These are phyloP conservation scores for Lodderomyces jiufengensis DNA, from an alignment of 1,139 yeast genomes.

Conservation along the genomic window DNA sequence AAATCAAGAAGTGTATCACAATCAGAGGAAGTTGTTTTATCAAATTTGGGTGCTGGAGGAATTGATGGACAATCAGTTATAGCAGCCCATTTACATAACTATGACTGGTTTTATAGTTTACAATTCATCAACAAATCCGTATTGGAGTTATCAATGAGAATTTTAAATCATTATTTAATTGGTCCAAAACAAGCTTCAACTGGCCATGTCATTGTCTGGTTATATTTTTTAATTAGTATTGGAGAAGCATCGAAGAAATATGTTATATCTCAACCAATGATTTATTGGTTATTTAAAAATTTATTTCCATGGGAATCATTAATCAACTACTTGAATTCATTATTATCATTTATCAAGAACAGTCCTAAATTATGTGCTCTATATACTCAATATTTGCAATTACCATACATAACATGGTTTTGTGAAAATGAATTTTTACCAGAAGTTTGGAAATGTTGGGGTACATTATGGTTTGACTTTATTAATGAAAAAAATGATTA, in stretches of 20 bases:
- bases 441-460: constrained; percentile 85
- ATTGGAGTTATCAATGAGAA: constrained; percentile 61
- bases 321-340: constrained; percentile 56
- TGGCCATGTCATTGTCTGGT: constrained; percentile 69
- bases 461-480: constrained; percentile 73
- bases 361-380: constrained; percentile 24
- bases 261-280: constrained; percentile 47
- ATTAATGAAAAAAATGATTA: constrained; percentile 49
- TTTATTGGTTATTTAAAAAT: constrained; percentile 50
- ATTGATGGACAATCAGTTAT: constrained; percentile 31
- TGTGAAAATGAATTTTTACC: constrained; percentile 59
- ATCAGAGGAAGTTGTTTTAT: constrained; percentile 12
- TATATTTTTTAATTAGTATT: constrained; percentile 61
- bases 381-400: constrained; percentile 32
- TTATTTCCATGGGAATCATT: constrained; percentile 68
- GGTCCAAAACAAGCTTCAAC: constrained; percentile 72
- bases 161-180: constrained; percentile 57
- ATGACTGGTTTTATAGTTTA: constrained; percentile 59
- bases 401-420: constrained; percentile 37
- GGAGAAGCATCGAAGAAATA: constrained; percentile 52
- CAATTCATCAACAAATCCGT: constrained; percentile 60
- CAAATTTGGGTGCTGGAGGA: constrained; percentile 12
- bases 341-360: constrained; percentile 33
- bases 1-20: constrained; percentile 34
- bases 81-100: constrained; percentile 44